Evolutionary conservation across 345 rosid species (phyloP), one percentile per base, ranked within the genome.

Genomic region (Aquilaria malaccensis): DNA sequence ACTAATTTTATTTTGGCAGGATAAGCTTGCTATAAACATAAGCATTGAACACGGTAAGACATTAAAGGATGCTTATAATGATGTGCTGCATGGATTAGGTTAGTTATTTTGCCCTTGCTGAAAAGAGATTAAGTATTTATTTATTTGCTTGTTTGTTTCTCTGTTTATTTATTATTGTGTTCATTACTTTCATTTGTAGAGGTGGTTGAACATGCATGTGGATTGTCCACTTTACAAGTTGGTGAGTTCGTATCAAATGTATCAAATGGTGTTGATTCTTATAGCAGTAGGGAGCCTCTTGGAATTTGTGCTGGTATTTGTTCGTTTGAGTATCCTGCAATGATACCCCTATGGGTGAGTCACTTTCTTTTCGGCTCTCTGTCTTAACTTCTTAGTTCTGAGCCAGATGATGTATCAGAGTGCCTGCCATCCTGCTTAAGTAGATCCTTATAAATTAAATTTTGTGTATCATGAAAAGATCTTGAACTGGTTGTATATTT

Each of bases 41-140:
- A 83, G 85, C 33, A 58, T 62, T 13, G 88, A 83, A 66, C 92
- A 83, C 65, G 88, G 92, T 51, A 77, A 79, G 71, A 66, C 79
- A 2, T 65, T 78, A 58, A 78, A 72, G 72, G 59, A 60, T 45
- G 70, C 82, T 48, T 71, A 50, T 2, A 59, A 53, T 67, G 83
- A 79, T 62, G 73, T 72, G 45, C 53, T 79, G 30, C 65, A 33
- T 45, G 80, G 79, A 60, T 72, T 75, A 67, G 82, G 82, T 78
- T n/a, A 15, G 52, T n/a, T 45, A 45, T 52, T 46, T 48, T 7
- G 9, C 6, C 29, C 4, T 46, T 33, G 14, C 33, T 33, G 43
- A 37, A 37, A 37, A 37, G 43, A 37, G 5, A 37, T 37, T 37
- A 37, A 68, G 58, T 61, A 50, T 54, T 43, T 64, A 14, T 14